Evolutionary conservation across 2,329 filamentous ascomycete genomes (phyloP).

Genomic region (Pestalotiopsis sp.): DNA sequence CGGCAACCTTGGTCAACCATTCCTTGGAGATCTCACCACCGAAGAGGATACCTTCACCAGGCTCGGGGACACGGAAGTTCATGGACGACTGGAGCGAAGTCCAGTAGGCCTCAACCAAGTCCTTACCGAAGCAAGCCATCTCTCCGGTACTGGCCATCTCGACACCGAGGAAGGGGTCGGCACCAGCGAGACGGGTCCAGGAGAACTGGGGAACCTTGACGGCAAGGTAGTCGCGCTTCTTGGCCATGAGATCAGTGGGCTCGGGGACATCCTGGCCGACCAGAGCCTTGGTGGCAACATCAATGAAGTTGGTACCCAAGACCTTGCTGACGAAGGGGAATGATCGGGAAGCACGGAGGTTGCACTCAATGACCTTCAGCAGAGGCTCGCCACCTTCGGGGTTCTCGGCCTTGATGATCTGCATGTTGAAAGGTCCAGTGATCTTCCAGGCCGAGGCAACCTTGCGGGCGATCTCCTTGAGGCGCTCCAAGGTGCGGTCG

Average conservation of each 20-base stretch:
- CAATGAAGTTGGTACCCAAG: constrained; percentile 94
- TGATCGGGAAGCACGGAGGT: constrained; percentile 92
- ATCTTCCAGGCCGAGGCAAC: constrained; percentile 97
- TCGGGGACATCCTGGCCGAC: constrained; percentile 83
- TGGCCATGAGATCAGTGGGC: constrained; percentile 83
- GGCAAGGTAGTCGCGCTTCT: constrained; percentile 88
- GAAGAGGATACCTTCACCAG: constrained; percentile 92
- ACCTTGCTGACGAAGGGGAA: constrained; percentile 99
- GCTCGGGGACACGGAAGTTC: constrained; percentile 97
- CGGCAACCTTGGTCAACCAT: constrained; percentile 76
- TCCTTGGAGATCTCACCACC: constrained; percentile 78
- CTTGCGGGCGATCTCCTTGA: constrained; percentile 95
- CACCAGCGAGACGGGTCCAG: constrained; percentile 96
- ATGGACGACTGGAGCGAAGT: constrained; percentile 92
- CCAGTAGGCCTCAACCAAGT: constrained; percentile 98
- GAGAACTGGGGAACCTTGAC: constrained; percentile 99
- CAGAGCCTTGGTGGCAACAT: constrained; percentile 90
- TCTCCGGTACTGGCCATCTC: constrained; percentile 98
- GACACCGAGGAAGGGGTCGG: constrained; percentile 95
- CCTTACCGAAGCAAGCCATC: constrained; percentile 97
- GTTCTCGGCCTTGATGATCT: constrained; percentile 91
- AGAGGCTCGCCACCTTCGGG: constrained; percentile 73
- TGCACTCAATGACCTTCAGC: constrained; percentile 98
- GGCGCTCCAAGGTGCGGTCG: constrained; percentile 73
- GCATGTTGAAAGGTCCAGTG: constrained; percentile 99